phyloP scores from a whole-genome alignment of 2,329 filamentous ascomycete species.

The Fusarium algeriense region DNA sequence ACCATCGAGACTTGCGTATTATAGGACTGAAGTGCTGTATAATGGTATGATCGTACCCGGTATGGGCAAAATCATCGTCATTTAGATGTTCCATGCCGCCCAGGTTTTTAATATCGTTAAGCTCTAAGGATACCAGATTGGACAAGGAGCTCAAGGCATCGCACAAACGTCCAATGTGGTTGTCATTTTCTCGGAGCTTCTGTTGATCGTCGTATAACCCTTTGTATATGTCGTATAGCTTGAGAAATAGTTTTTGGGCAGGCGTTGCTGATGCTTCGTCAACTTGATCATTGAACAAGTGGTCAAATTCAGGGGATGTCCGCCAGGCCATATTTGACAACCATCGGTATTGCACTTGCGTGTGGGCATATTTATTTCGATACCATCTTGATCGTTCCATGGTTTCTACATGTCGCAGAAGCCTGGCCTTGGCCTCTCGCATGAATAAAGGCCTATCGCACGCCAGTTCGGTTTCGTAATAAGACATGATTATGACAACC shows the following conservation, averaged over 20 bases:
- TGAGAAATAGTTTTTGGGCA: neutral
- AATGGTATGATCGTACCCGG: neutral
- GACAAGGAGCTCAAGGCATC: neutral
- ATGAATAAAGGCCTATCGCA: neutral
- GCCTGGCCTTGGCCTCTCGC: neutral
- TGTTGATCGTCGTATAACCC: neutral
- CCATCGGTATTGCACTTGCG: neutral
- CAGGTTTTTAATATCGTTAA: neutral
- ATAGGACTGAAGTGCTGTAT: neutral
- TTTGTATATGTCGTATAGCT: neutral
- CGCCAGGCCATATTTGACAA: neutral
- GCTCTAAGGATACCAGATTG: neutral
- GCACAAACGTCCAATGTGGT: neutral
- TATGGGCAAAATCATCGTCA: neutral
- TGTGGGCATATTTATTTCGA: neutral
- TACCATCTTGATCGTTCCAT: neutral
- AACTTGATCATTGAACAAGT: neutral
- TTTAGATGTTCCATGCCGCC: neutral
- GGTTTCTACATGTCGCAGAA: constrained; percentile 3
- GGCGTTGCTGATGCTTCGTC: neutral
- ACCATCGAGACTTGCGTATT: neutral
- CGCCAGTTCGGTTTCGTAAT: neutral
- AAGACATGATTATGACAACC: neutral
- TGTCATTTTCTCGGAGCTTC: neutral
- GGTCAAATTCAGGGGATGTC: neutral